A percentile compares a stretch with the other conserved stretches of the same genome.
phyloP scores from a whole-genome alignment of 495 filamentous ascomycete genomes.

The Lasiosphaeria miniovina region DNA sequence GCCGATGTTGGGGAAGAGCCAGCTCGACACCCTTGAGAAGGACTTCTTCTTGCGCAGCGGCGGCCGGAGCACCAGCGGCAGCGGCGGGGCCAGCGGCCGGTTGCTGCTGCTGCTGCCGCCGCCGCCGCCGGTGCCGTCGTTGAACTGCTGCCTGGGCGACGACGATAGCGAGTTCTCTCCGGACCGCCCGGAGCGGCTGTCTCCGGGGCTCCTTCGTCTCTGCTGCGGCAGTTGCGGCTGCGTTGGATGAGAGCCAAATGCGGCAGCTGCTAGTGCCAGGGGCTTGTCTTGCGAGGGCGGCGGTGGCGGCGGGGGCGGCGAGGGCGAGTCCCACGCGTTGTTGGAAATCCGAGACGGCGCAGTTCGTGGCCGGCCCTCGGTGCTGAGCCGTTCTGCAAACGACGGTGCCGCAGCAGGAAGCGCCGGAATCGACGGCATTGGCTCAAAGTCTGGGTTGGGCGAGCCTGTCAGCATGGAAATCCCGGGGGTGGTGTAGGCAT shows the following conservation, averaged over 20 bases:
- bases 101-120: constrained; percentile 19
- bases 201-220: not conserved
- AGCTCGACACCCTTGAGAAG: constrained; percentile 53
- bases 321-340: too few relatives aligned
- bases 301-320: too few relatives aligned
- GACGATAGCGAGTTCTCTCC: not conserved
- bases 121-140: not conserved
- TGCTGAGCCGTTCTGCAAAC: constrained; percentile 47
- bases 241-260: constrained; percentile 21
- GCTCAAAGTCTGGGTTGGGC: constrained; percentile 32
- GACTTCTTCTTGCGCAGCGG: constrained; percentile 56
- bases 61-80: constrained; percentile 49
- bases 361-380: constrained; percentile 35
- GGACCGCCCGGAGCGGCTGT: not conserved
- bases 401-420: constrained; percentile 47
- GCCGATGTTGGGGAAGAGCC: constrained; percentile 43
- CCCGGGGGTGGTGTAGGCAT: too few relatives aligned
- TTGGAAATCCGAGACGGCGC: constrained; percentile 19
- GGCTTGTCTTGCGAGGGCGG: constrained; percentile 16
- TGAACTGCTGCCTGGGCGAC: not conserved
- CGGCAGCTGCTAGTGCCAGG: constrained; percentile 16
- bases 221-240: constrained; percentile 4
- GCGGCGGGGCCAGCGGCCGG: constrained; percentile 47
- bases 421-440: constrained; percentile 46
- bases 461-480: constrained; percentile 12